These are phyloP conservation scores for Jimgerdemannia flammicorona DNA, from an alignment of 192 early-diverging fungal species.

Conservation along the genomic window DNA sequence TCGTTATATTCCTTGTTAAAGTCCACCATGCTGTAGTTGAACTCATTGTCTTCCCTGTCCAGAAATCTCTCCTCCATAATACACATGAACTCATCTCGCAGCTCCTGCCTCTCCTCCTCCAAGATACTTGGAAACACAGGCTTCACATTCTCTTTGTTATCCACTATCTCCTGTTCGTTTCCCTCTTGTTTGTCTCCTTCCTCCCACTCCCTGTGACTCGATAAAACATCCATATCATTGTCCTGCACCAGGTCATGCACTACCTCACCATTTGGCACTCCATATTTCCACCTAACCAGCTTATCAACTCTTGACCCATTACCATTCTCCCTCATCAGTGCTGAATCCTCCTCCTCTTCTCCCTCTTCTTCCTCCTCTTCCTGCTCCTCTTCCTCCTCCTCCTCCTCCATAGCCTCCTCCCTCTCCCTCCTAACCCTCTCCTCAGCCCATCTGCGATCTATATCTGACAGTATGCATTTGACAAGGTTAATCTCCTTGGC, in stretches of 20 bases:
- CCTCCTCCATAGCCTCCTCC: slow-evolving; percentile 36
- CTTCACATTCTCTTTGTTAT: not conserved
- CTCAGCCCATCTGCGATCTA: slow-evolving; percentile 23
- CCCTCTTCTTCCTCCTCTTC: slow-evolving; percentile 8
- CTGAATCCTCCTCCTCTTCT: not conserved
- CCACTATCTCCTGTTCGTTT: too few species aligned
- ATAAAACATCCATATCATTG: not conserved
- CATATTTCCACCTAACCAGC: too few species aligned
- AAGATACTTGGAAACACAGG: not conserved
- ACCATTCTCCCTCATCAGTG: too few species aligned
- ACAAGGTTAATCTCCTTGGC: slow-evolving; percentile 26
- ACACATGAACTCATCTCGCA: slow-evolving; percentile 28
- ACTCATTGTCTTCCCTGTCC: slow-evolving; percentile 32
- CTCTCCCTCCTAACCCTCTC: slow-evolving; percentile 18
- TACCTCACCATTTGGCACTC: too few species aligned
- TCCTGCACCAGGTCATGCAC: too few species aligned
- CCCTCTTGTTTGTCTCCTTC: not conserved
- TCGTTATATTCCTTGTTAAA: slow-evolving; percentile 38
- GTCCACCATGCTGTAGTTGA: slow-evolving; percentile 38
- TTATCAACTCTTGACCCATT: too few species aligned
- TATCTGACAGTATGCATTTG: slow-evolving; percentile 26
- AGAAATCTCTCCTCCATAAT: slow-evolving; percentile 37
- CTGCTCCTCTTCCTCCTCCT: slow-evolving; percentile 30
- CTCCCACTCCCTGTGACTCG: not conserved
- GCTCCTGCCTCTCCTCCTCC: slow-evolving; percentile 10